These are phyloP conservation scores for Trichocladium uniseriatum DNA, from an alignment of 495 filamentous ascomycete genomes.

Conservation along the genomic window DNA sequence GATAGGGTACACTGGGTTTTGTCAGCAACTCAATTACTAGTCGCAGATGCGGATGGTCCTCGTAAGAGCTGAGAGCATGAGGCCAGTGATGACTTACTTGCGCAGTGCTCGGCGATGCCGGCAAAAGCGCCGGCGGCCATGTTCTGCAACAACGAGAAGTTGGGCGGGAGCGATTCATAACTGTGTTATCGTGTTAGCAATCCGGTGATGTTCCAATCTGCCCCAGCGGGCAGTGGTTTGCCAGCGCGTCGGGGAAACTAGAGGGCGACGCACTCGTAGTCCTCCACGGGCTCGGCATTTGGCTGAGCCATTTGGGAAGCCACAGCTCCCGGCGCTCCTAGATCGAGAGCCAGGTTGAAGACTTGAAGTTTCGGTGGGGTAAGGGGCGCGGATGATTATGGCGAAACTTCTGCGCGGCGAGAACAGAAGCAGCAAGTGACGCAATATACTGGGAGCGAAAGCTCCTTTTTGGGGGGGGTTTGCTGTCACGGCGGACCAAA, in stretches of 20 bases:
- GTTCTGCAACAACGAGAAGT: conserved; percentile 57
- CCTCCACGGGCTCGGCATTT: conserved; percentile 44
- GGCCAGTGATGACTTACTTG: conserved; percentile 44
- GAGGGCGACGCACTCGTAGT: conserved; percentile 44
- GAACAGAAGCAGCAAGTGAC: conserved; percentile 9
- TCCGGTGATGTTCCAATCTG: neutral
- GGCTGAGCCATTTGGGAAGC: conserved; percentile 51
- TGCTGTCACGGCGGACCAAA: conserved; percentile 1
- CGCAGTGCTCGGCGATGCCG: conserved; percentile 59
- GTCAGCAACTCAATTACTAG: too few species aligned
- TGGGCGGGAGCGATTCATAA: conserved; percentile 52
- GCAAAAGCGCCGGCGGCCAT: conserved; percentile 95
- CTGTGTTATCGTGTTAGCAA: conserved; percentile 23
- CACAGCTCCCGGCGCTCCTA: conserved; percentile 46
- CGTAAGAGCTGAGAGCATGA: neutral
- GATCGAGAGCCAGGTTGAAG: conserved; percentile 48
- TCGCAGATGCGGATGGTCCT: neutral
- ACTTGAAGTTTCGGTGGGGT: conserved; percentile 7
- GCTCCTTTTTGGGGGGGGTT: neutral
- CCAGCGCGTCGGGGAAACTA: neutral
- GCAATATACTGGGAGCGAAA: conserved; percentile 8
- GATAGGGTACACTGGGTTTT: conserved; percentile 94
- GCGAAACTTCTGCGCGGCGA: conserved; percentile 6
- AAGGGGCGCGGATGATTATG: neutral
- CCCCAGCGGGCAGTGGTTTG: neutral